A percentile compares a stretch with the other conserved stretches of the same genome.
Conservation (phyloP, 768 basidiomycete genomes). For the Coprinellus micaceus region DNA sequence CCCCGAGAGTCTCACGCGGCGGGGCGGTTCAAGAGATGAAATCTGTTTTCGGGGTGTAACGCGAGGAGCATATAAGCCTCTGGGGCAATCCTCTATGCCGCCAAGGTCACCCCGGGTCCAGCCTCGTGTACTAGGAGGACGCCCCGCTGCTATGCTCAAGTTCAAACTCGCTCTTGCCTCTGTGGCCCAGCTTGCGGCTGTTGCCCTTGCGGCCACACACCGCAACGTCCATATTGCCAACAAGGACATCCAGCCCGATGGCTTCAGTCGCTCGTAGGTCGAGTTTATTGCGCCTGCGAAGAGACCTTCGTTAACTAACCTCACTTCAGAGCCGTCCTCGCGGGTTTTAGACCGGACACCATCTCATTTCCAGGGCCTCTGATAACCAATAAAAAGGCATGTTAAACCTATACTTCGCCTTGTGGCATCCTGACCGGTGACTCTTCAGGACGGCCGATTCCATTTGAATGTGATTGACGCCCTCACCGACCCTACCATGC, state of each 20-base stretch:
- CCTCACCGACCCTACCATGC: conserved; percentile 47
- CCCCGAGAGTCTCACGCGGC: too few species aligned
- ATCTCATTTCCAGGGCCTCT: conserved; percentile 13
- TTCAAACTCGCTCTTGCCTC: neutral
- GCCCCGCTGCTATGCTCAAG: neutral
- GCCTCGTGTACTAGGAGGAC: neutral
- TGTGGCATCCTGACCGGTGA: neutral
- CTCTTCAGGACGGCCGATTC: conserved; percentile 34
- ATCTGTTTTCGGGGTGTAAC: too few species aligned
- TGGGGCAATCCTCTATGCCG: too few species aligned
- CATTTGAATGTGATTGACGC: conserved; percentile 42
- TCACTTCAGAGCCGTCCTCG: neutral
- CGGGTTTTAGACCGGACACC: conserved; percentile 14
- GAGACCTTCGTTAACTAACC: neutral
- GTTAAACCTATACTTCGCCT: neutral
- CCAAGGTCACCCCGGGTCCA: too few species aligned
- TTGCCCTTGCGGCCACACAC: conserved; percentile 1
- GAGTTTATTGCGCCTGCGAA: too few species aligned
- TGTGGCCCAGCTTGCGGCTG: neutral
- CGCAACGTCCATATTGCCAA: conserved; percentile 6
- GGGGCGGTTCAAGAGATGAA: too few species aligned
- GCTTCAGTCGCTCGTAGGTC: conserved; percentile 15
- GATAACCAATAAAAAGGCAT: conserved; percentile 13
- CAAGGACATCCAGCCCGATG: conserved; percentile 8
- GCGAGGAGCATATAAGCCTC: too few species aligned